A percentile compares a stretch with the other conserved stretches of the same genome.
These are phyloP conservation scores for Aeschynomene evenia DNA, from an alignment of 306 rosid species.

Conservation along the genomic window DNA sequence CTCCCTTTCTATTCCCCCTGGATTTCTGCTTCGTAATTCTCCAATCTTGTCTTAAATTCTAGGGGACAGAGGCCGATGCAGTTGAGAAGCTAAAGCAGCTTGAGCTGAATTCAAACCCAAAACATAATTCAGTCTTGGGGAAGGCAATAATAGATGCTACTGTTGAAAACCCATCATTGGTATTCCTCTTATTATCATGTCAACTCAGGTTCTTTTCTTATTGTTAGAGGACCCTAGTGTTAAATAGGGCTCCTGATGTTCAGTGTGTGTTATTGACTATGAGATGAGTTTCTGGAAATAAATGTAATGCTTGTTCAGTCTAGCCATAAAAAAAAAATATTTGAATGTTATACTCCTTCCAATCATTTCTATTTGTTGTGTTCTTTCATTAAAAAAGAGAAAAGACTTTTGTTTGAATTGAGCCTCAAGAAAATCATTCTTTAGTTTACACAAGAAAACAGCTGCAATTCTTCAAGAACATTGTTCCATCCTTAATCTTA, in stretches of 20 bases:
- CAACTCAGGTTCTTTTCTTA: constrained; percentile 22
- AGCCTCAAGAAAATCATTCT: not conserved
- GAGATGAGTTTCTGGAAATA: constrained; percentile 5
- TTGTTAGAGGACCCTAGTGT: constrained; percentile 13
- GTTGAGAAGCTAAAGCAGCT: constrained; percentile 81
- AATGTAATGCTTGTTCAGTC: constrained; percentile 12
- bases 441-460: not conserved
- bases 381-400: not conserved
- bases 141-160: constrained; percentile 65
- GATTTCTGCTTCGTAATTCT: constrained; percentile 12
- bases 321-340: constrained; percentile 7
- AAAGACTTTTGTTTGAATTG: not conserved
- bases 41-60: constrained; percentile 38
- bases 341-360: not conserved
- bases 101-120: constrained; percentile 57
- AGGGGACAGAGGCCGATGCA: constrained; percentile 75
- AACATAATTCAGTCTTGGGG: constrained; percentile 53
- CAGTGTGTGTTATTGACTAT: not conserved
- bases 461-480: constrained; percentile 23
- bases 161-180: constrained; percentile 65
- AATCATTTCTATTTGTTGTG: not conserved
- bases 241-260: not conserved
- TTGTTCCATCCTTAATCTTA: constrained; percentile 23
- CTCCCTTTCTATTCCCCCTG: not conserved
- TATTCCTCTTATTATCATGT: constrained; percentile 36